phyloP scores from a whole-genome alignment of 176 grass and related monocot genomes.

The Cenchrus americanus region DNA sequence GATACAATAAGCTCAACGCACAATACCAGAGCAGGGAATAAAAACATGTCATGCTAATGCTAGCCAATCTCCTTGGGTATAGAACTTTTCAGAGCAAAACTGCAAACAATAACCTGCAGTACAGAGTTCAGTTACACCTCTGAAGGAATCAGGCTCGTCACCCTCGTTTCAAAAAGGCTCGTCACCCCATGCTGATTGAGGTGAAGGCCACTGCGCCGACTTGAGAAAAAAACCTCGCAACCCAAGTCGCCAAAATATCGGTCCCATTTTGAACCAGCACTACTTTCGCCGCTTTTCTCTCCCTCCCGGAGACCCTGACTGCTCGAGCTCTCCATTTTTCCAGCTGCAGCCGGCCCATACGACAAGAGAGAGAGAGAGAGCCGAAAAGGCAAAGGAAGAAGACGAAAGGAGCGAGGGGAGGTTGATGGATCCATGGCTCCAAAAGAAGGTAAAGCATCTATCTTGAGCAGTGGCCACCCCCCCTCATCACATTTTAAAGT shows the following conservation, averaged over 20 bases:
- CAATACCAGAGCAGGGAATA: neutral
- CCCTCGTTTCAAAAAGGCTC: too few species aligned
- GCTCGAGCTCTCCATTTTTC: neutral
- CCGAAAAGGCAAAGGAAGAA: neutral
- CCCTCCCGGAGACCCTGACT: neutral
- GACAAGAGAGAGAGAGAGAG: neutral
- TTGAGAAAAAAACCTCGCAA: neutral
- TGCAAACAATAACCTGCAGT: neutral
- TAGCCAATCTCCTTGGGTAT: neutral
- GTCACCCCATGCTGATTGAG: neutral
- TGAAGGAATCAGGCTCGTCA: neutral
- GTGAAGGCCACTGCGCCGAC: neutral
- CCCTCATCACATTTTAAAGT: constrained; percentile 31
- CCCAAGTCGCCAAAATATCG: neutral
- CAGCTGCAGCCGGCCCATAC: neutral
- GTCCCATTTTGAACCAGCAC: constrained; percentile 33
- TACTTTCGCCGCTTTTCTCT: neutral
- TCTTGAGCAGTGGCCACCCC: neutral
- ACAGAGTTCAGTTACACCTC: neutral
- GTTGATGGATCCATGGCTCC: constrained; percentile 33
- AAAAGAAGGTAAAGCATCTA: constrained; percentile 69
- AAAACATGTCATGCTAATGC: neutral
- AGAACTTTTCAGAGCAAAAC: neutral
- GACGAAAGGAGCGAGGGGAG: neutral
- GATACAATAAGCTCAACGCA: neutral